A percentile compares a stretch with the other conserved stretches of the same genome.
Conservation (phyloP, 2,329 filamentous ascomycete genomes). For the Metarhizium album region DNA sequence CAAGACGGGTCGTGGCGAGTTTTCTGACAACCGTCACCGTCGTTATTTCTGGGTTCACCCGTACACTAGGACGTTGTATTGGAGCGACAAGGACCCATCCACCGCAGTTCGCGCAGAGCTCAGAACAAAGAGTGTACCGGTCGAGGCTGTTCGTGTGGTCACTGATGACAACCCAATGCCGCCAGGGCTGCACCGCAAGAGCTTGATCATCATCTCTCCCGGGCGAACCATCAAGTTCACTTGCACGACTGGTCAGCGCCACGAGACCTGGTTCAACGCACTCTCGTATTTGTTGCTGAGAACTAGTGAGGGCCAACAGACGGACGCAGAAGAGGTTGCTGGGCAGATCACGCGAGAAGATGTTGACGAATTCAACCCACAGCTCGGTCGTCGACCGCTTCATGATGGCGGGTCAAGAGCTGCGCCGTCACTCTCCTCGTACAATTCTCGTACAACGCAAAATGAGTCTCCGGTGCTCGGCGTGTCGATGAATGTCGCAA, state of each 20-base stretch:
- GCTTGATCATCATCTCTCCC: constrained; percentile 79
- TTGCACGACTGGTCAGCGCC: constrained; percentile 81
- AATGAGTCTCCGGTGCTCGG: constrained; percentile 49
- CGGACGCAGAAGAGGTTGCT: constrained; percentile 48
- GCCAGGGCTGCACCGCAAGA: constrained; percentile 89
- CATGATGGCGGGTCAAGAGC: constrained; percentile 37
- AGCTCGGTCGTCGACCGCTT: constrained; percentile 27
- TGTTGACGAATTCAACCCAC: constrained; percentile 73
- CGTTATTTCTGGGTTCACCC: constrained; percentile 99
- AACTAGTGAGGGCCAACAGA: constrained; percentile 53
- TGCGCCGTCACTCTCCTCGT: constrained; percentile 63
- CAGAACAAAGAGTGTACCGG: constrained; percentile 77
- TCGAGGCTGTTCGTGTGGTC: constrained; percentile 85
- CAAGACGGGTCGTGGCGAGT: constrained; percentile 77
- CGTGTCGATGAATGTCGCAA: constrained; percentile 42
- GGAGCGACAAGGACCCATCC: constrained; percentile 85
- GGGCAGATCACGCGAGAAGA: constrained; percentile 50
- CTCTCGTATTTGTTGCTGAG: constrained; percentile 84
- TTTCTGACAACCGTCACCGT: constrained; percentile 82
- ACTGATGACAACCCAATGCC: constrained; percentile 92
- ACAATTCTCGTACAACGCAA: constrained; percentile 62
- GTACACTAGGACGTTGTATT: constrained; percentile 92
- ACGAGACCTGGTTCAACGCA: constrained; percentile 98
- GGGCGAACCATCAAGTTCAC: constrained; percentile 89
- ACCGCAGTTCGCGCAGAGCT: constrained; percentile 66